These are phyloP conservation scores for Geranium rotundifolium DNA, from an alignment of 345 rosid species.

Conservation along the genomic window DNA sequence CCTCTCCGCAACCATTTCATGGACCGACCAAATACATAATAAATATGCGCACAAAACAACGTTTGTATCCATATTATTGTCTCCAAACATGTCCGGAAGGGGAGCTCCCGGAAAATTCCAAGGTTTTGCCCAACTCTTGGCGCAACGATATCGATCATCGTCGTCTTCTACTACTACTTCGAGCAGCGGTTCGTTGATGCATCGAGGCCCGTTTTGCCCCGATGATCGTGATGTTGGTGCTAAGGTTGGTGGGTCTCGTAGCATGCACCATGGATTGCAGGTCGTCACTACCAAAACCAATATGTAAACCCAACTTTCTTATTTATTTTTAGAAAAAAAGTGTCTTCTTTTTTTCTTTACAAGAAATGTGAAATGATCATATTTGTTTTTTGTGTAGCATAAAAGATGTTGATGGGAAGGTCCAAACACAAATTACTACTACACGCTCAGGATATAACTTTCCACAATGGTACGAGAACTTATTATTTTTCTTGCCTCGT, in stretches of 20 bases:
- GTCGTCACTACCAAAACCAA: not conserved
- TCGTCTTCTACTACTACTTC: not conserved
- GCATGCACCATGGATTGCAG: not conserved
- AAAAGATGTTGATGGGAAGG: not conserved
- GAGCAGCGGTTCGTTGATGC: not conserved
- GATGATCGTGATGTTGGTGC: not conserved
- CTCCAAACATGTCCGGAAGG: not conserved
- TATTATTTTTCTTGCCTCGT: no score
- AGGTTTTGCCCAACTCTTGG: not conserved
- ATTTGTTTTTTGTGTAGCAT: not conserved
- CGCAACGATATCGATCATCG: not conserved
- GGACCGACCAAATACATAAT: not conserved
- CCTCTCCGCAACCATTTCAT: not conserved
- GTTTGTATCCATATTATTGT: not conserved
- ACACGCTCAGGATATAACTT: not conserved
- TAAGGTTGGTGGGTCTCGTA: not conserved
- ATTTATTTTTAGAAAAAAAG: no score
- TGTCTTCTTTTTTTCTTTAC: not conserved
- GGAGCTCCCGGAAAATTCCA: not conserved
- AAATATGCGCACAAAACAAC: not conserved
- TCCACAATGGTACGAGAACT: not conserved
- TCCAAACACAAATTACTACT: not conserved
- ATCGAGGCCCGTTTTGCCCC: not conserved
- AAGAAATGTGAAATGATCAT: no score
- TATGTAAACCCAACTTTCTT: not conserved